Evolutionary conservation across 495 filamentous ascomycete genomes (phyloP).

Genomic region (Talaromyces ruber): DNA sequence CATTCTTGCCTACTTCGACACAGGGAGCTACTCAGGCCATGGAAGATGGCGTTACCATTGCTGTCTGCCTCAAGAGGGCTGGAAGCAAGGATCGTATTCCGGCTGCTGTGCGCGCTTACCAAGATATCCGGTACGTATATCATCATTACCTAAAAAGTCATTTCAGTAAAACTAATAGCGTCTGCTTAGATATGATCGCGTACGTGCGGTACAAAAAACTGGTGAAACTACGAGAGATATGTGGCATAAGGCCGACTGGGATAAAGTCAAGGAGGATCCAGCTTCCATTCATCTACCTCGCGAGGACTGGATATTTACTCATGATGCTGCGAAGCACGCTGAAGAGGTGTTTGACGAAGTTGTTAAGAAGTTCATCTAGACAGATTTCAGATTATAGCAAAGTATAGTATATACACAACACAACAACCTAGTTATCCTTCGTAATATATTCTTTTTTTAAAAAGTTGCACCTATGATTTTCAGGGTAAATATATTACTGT

Average conservation of each 20-base stretch:
- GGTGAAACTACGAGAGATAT: slow-evolving; percentile 48
- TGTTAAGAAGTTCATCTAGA: background rate
- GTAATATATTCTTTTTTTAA: background rate
- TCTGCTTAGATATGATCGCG: slow-evolving; percentile 35
- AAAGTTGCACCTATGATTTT: background rate
- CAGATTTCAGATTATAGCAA: background rate
- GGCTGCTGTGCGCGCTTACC: slow-evolving; percentile 36
- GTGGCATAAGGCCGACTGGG: slow-evolving; percentile 51
- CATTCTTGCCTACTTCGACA: slow-evolving; percentile 64
- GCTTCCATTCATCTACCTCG: slow-evolving; percentile 44
- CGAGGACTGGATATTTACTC: slow-evolving; percentile 49
- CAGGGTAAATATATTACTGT: background rate
- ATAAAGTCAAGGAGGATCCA: slow-evolving; percentile 24
- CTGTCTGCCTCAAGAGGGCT: slow-evolving; percentile 47
- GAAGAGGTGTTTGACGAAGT: slow-evolving; percentile 40
- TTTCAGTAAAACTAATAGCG: background rate
- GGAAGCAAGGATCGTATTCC: slow-evolving; percentile 38
- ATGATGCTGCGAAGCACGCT: slow-evolving; percentile 47
- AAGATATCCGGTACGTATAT: slow-evolving; percentile 24
- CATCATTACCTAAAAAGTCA: too few species aligned
- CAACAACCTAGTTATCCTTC: background rate
- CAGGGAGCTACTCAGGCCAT: slow-evolving; percentile 66
- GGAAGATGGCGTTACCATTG: slow-evolving; percentile 62
- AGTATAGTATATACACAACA: background rate
- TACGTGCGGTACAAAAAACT: slow-evolving; percentile 45